These are phyloP conservation scores for Fusarium incarnatum DNA, from an alignment of 2,329 filamentous ascomycete species.

Conservation along the genomic window DNA sequence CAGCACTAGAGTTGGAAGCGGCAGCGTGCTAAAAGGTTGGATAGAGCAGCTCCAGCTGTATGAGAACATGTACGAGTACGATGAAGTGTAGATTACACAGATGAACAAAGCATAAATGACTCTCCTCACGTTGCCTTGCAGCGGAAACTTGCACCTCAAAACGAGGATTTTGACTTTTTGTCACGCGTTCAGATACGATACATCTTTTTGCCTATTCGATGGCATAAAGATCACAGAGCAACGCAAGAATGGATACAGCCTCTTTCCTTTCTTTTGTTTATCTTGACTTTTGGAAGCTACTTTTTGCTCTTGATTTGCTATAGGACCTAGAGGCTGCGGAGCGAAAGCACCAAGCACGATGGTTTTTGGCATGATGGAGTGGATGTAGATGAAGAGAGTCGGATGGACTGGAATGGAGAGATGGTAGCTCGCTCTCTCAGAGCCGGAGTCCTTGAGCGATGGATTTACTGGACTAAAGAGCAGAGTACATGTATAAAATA, in stretches of 20 bases:
- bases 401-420: constrained; percentile 13
- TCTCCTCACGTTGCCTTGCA: constrained; percentile 40
- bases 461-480: constrained; percentile 72
- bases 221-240: constrained; percentile 69
- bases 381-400: constrained; percentile 35
- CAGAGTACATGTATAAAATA: constrained; percentile 63
- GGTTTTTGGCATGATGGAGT: constrained; percentile 8
- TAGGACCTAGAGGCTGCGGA: constrained; percentile 42
- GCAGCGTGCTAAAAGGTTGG: constrained; percentile 14
- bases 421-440: constrained; percentile 69
- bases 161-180: not conserved
- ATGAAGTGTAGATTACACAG: constrained; percentile 45
- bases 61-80: constrained; percentile 42
- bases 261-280: not conserved
- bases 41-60: constrained; percentile 30
- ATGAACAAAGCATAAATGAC: constrained; percentile 47
- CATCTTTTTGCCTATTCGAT: constrained; percentile 66
- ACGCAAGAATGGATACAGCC: constrained; percentile 65
- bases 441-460: constrained; percentile 68
- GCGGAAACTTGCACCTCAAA: constrained; percentile 8
- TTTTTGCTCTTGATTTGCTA: constrained; percentile 1
- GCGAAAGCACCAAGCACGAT: constrained; percentile 49
- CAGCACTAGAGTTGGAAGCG: constrained; percentile 22
- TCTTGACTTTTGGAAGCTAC: not conserved
- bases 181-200: constrained; percentile 73